These are phyloP conservation scores for Suhomyces pyralidae DNA, from an alignment of 805 yeast species.

Conservation along the genomic window DNA sequence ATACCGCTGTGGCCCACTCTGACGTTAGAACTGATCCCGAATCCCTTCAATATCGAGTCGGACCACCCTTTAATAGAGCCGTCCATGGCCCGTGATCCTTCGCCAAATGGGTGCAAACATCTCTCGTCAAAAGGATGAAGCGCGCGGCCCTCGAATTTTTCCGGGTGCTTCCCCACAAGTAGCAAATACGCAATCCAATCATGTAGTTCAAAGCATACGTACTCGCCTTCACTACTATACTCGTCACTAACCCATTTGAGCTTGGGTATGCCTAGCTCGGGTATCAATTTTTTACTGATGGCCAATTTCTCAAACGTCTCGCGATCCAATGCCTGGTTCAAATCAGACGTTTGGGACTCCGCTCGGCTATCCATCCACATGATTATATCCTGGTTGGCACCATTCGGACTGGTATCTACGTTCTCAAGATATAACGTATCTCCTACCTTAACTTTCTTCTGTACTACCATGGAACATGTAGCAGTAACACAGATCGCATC, in stretches of 20 bases:
- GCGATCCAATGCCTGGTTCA: slow-evolving; percentile 25
- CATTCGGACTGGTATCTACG: slow-evolving; percentile 19
- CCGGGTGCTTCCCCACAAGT: slow-evolving; percentile 21
- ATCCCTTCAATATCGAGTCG: slow-evolving; percentile 15
- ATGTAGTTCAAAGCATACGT: slow-evolving; percentile 49
- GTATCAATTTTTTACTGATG: slow-evolving; percentile 21
- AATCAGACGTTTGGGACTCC: slow-evolving; percentile 23
- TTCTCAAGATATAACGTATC: slow-evolving; percentile 28
- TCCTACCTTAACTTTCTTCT: slow-evolving; percentile 15
- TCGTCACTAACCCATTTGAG: slow-evolving; percentile 36
- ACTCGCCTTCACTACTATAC: slow-evolving; percentile 10
- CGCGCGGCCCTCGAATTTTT: background rate
- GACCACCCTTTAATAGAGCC: slow-evolving; percentile 60
- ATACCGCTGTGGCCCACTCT: slow-evolving; percentile 30
- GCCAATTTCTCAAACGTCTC: slow-evolving; percentile 11
- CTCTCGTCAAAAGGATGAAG: background rate
- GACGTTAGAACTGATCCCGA: slow-evolving; percentile 18
- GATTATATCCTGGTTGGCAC: slow-evolving; percentile 34
- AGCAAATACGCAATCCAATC: slow-evolving; percentile 41
- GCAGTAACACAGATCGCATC: slow-evolving; percentile 45
- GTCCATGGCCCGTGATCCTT: slow-evolving; percentile 40
- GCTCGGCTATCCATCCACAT: slow-evolving; percentile 62
- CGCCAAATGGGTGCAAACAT: background rate
- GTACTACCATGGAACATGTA: slow-evolving; percentile 58
- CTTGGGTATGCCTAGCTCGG: slow-evolving; percentile 61